phyloP scores from a whole-genome alignment of 1,284 basidiomycete species.

The Fomes fomentarius region DNA sequence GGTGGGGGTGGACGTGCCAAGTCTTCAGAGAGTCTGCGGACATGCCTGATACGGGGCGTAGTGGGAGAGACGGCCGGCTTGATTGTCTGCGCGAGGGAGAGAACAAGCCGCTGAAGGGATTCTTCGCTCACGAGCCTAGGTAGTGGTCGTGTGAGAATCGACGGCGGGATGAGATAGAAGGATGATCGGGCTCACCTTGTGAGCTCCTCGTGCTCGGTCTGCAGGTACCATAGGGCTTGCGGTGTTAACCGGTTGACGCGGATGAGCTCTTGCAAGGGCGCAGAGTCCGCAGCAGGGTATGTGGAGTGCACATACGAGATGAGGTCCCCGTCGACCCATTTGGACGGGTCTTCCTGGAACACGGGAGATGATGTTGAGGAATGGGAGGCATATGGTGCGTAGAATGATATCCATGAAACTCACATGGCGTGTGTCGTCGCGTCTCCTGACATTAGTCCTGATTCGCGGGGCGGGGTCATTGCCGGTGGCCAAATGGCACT shows the following conservation, averaged over 20 bases:
- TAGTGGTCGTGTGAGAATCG: not conserved
- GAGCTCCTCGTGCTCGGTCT: conserved; percentile 11
- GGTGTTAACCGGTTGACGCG: conserved; percentile 11
- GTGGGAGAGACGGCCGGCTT: conserved; percentile 19
- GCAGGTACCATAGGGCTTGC: conserved; percentile 15
- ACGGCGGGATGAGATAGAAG: not conserved
- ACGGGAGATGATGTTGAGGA: not conserved
- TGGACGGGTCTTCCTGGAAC: conserved; percentile 9
- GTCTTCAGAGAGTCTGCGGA: conserved; percentile 6
- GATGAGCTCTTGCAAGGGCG: conserved; percentile 3
- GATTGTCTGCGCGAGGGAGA: conserved; percentile 12
- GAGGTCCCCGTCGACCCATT: conserved; percentile 17
- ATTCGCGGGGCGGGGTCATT: conserved; percentile 8
- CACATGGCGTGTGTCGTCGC: conserved; percentile 9
- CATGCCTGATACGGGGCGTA: conserved; percentile 10
- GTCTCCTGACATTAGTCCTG: not conserved
- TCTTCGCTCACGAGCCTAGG: conserved; percentile 10
- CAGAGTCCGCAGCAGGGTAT: conserved; percentile 2
- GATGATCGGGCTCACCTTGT: conserved; percentile 1
- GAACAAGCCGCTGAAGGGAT: conserved; percentile 5
- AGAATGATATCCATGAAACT: not conserved
- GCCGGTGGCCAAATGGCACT: conserved; percentile 3
- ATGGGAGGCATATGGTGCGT: not conserved
- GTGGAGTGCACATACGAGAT: not conserved
- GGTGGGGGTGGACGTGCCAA: conserved; percentile 5